Conservation (phyloP, 2,329 filamentous ascomycete genomes). For the Dothideomycetes sp. region DNA sequence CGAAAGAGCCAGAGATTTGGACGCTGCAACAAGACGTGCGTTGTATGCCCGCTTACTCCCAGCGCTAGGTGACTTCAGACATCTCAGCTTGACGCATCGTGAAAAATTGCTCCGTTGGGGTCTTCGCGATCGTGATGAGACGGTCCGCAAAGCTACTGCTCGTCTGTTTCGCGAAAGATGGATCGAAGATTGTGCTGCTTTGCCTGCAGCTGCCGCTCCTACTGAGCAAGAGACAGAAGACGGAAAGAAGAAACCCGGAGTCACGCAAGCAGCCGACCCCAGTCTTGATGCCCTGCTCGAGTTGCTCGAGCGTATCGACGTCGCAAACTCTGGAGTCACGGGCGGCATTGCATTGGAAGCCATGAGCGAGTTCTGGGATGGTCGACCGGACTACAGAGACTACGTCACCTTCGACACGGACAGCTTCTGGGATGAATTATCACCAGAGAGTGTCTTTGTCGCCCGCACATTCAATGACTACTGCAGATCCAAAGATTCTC, state of each 20-base stretch:
- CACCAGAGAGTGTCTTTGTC: constrained; percentile 81
- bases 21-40: constrained; percentile 71
- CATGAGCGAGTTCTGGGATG: constrained; percentile 95
- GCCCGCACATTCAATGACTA: constrained; percentile 91
- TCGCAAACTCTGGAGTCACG: constrained; percentile 81
- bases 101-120: constrained; percentile 96
- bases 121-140: constrained; percentile 84
- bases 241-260: constrained; percentile 35
- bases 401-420: constrained; percentile 59
- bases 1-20: constrained; percentile 82
- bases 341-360: constrained; percentile 86
- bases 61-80: constrained; percentile 84
- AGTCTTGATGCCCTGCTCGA: constrained; percentile 80
- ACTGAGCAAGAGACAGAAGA: constrained; percentile 42
- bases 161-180: constrained; percentile 89
- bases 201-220: constrained; percentile 49
- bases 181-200: constrained; percentile 87
- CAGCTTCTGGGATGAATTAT: constrained; percentile 69
- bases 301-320: constrained; percentile 85
- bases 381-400: constrained; percentile 72
- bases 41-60: constrained; percentile 83
- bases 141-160: constrained; percentile 82
- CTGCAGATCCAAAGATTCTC: constrained; percentile 47
- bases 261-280: constrained; percentile 46
- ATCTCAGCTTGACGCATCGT: constrained; percentile 84